A percentile compares a stretch with the other conserved stretches of the same genome.
These are phyloP conservation scores for Coemansia sp. DNA, from an alignment of 192 early-diverging fungal genomes.

Conservation along the genomic window DNA sequence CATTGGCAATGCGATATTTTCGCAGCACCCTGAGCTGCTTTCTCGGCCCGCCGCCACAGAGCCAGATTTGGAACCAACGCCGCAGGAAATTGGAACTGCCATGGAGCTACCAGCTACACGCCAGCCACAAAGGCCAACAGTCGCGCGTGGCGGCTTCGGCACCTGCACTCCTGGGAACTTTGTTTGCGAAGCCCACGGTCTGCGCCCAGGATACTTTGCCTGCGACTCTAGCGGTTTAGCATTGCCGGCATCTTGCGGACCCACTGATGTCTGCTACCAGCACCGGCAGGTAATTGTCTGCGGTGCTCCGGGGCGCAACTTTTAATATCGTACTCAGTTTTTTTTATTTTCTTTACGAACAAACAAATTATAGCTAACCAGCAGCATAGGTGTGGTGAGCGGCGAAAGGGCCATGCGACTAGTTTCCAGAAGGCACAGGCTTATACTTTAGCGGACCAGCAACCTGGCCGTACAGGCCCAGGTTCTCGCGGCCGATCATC, in stretches of 20 bases:
- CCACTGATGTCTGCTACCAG: constrained; percentile 39
- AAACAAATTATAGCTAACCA: neutral
- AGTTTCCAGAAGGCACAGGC: constrained; percentile 44
- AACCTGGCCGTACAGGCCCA: constrained; percentile 67
- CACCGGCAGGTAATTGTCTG: constrained; percentile 29
- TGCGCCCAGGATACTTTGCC: constrained; percentile 31
- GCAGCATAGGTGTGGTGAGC: too few species aligned
- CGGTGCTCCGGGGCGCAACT: constrained; percentile 12
- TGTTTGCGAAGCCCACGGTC: constrained; percentile 30
- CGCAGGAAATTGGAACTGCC: neutral
- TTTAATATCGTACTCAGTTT: neutral
- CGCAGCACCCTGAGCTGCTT: constrained; percentile 17
- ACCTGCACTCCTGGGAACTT: constrained; percentile 34
- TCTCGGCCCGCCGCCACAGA: neutral
- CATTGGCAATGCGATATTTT: constrained; percentile 25
- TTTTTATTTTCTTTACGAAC: neutral
- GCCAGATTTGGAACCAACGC: neutral
- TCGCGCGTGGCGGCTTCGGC: constrained; percentile 3
- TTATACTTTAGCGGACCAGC: constrained; percentile 51
- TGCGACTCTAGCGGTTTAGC: constrained; percentile 32
- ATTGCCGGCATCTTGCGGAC: constrained; percentile 30
- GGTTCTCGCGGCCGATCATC: constrained; percentile 69
- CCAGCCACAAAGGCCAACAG: neutral
- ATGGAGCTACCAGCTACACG: neutral
- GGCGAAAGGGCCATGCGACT: too few species aligned